Conservation (phyloP, 1,284 basidiomycete species). For the Sporisorium exsertum region DNA sequence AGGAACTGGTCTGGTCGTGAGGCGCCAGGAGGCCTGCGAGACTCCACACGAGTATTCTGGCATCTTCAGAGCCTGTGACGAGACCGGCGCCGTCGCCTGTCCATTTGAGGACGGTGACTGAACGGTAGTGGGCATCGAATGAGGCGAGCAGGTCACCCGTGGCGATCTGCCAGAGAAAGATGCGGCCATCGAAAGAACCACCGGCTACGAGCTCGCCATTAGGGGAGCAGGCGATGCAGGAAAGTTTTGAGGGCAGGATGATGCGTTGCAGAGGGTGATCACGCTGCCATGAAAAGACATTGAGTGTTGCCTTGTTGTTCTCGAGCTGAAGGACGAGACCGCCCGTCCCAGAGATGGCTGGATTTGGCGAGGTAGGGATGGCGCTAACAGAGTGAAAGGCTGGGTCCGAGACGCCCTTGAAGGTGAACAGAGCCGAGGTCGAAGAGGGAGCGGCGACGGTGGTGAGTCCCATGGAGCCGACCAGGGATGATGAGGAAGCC, state of each 20-base stretch:
- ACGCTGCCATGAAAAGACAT: slow-evolving; percentile 86
- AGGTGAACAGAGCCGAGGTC: slow-evolving; percentile 54
- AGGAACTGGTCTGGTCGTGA: slow-evolving; percentile 49
- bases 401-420: slow-evolving; percentile 55
- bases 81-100: slow-evolving; percentile 83
- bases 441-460: slow-evolving; percentile 48
- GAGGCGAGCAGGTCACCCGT: slow-evolving; percentile 89
- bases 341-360: slow-evolving; percentile 77
- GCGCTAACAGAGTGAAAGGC: slow-evolving; percentile 45
- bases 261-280: slow-evolving; percentile 77
- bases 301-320: slow-evolving; percentile 81
- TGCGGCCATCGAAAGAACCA: slow-evolving; percentile 85
- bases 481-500: slow-evolving; percentile 47
- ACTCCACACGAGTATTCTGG: slow-evolving; percentile 87
- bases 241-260: slow-evolving; percentile 87
- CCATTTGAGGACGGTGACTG: slow-evolving; percentile 84
- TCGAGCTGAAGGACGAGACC: slow-evolving; percentile 82
- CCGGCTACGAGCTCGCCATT: slow-evolving; percentile 83
- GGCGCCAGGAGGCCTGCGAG: slow-evolving; percentile 78
- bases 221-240: slow-evolving; percentile 81
- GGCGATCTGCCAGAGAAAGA: slow-evolving; percentile 94
- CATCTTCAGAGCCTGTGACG: slow-evolving; percentile 88
- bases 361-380: slow-evolving; percentile 58
- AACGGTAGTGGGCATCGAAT: slow-evolving; percentile 95
- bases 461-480: slow-evolving; percentile 51